phyloP scores from a whole-genome alignment of 208 protist species.

The Naegleria gruberi region DNA sequence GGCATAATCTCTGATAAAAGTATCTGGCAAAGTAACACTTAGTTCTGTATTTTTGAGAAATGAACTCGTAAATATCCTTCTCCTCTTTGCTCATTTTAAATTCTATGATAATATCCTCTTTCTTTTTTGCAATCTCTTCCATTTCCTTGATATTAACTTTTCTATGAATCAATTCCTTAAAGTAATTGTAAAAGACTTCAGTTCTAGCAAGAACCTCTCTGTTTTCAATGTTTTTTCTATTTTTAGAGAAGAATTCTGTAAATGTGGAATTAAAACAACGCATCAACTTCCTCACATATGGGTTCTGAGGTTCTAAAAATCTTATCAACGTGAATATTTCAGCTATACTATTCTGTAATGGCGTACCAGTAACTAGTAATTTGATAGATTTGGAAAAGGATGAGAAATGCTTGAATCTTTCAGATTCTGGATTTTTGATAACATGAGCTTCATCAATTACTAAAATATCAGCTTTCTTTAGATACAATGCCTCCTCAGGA shows the following conservation, averaged over 20 bases:
- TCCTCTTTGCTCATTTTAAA: not conserved
- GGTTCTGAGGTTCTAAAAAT: not conserved
- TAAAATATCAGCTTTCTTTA: not conserved
- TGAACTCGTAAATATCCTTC: not conserved
- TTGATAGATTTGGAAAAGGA: not conserved
- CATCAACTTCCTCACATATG: not conserved
- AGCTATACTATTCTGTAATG: not conserved
- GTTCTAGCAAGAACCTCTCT: no score
- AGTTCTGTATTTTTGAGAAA: no score
- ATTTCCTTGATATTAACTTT: not conserved
- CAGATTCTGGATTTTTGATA: not conserved
- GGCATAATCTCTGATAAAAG: not conserved
- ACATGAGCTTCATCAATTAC: not conserved
- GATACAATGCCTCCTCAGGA: not conserved
- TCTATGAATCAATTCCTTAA: not conserved
- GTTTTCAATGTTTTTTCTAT: not conserved
- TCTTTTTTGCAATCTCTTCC: not conserved
- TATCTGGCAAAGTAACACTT: not conserved
- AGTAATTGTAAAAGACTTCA: not conserved
- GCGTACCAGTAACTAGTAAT: not conserved
- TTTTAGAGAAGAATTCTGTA: not conserved
- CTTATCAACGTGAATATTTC: not conserved
- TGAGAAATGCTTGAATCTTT: not conserved
- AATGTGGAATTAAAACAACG: not conserved
- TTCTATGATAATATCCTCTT: not conserved